phyloP scores from a whole-genome alignment of 2,329 filamentous ascomycete genomes.

The Arthrobotrys sphaeroides region DNA sequence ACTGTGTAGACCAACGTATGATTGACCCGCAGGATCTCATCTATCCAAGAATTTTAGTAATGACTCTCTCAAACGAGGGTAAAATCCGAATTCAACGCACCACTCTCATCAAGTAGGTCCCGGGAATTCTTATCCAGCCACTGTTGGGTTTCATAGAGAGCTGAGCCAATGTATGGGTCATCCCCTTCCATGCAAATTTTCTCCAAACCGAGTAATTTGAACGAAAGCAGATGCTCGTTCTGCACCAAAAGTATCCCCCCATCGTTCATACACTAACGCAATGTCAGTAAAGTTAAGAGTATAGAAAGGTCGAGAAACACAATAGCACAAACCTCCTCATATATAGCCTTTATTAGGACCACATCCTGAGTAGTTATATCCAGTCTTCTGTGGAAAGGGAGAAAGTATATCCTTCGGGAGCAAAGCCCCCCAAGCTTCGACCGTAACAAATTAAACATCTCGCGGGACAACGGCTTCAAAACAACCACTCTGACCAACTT shows the following conservation, averaged over 20 bases:
- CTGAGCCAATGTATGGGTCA: not conserved
- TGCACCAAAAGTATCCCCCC: slow-evolving; percentile 71
- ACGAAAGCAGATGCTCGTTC: slow-evolving; percentile 72
- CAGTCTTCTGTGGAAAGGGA: slow-evolving; percentile 70
- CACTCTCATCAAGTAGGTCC: slow-evolving; percentile 73
- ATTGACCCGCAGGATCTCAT: slow-evolving; percentile 70
- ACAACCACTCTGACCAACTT: slow-evolving; percentile 70
- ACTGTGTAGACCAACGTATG: slow-evolving; percentile 73
- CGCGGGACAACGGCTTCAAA: slow-evolving; percentile 69
- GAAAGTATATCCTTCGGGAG: slow-evolving; percentile 66
- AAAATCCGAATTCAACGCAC: not conserved
- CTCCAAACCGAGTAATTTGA: slow-evolving; percentile 71
- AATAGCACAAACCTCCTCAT: slow-evolving; percentile 55
- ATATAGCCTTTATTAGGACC: slow-evolving; percentile 61
- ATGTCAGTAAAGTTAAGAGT: not conserved
- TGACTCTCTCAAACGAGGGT: not conserved
- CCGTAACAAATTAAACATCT: slow-evolving; percentile 70
- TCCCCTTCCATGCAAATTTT: slow-evolving; percentile 60
- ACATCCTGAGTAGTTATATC: slow-evolving; percentile 60
- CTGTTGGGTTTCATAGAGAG: slow-evolving; percentile 62
- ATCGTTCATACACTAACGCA: slow-evolving; percentile 63
- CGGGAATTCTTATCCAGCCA: slow-evolving; percentile 65
- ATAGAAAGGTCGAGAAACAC: not conserved
- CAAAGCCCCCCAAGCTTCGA: slow-evolving; percentile 68
- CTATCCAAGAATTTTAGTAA: slow-evolving; percentile 2